These are phyloP conservation scores for Sporobolomyces roseus DNA, from an alignment of 768 basidiomycete species.

Conservation along the genomic window DNA sequence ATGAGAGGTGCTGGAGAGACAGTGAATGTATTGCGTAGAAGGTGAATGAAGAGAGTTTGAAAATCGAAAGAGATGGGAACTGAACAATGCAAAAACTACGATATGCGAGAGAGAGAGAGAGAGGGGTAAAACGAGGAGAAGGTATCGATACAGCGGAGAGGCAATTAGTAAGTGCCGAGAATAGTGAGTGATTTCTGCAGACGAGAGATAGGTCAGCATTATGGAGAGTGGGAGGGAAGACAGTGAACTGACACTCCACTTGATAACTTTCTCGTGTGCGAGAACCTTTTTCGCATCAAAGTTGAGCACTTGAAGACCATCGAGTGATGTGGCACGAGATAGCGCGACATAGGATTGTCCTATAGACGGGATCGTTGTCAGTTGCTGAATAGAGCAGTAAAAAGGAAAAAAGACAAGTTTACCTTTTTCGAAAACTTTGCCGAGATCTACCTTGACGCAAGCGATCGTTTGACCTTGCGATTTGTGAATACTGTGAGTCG, in stretches of 20 bases:
- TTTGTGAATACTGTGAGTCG: conserved; percentile 67
- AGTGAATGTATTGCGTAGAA: neutral
- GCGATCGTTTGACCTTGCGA: conserved; percentile 95
- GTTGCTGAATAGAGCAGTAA: neutral
- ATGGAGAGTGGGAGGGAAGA: neutral
- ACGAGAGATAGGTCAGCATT: neutral
- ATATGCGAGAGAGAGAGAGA: neutral
- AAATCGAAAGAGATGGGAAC: neutral
- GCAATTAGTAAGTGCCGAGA: neutral
- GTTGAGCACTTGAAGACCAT: conserved; percentile 77
- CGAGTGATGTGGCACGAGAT: conserved; percentile 79
- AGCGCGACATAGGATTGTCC: conserved; percentile 46
- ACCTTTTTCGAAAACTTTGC: conserved; percentile 76
- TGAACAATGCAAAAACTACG: neutral
- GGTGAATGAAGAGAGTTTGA: neutral
- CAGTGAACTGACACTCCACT: conserved; percentile 34
- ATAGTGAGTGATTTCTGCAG: conserved; percentile 4
- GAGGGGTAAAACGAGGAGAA: neutral
- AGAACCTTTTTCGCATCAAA: conserved; percentile 69
- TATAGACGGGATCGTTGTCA: neutral
- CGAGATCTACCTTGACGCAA: conserved; percentile 88
- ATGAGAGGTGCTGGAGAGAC: neutral
- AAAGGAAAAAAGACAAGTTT: no score
- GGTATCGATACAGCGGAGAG: neutral
- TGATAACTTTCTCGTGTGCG: conserved; percentile 36